phyloP scores from a whole-genome alignment of 2,329 filamentous ascomycete species.

The Diaporthe sp. region DNA sequence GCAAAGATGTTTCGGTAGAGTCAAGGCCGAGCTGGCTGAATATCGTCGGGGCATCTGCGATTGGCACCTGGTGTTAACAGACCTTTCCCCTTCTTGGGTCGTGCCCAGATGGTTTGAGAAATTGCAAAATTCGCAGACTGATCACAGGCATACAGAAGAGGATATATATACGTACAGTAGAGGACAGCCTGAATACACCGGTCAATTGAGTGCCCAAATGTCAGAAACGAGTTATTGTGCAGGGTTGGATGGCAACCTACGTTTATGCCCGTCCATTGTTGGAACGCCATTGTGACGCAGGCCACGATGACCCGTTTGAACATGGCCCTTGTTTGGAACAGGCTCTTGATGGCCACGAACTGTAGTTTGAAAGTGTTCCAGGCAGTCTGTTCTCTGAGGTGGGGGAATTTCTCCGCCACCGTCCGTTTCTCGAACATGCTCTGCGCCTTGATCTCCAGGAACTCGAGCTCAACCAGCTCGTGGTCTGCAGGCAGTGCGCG shows the following conservation, averaged over 20 bases:
- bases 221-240: conserved; percentile 43
- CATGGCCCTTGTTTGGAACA: conserved; percentile 77
- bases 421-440: conserved; percentile 82
- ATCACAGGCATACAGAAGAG: not conserved
- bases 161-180: not conserved
- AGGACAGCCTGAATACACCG: conserved; percentile 12
- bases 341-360: conserved; percentile 75
- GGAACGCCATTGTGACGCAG: conserved; percentile 74
- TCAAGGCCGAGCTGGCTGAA: conserved; percentile 76
- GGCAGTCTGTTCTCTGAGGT: conserved; percentile 70
- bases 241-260: conserved; percentile 51
- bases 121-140: no score
- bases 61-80: conserved; percentile 65
- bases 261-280: conserved; percentile 53
- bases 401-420: conserved; percentile 76
- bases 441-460: conserved; percentile 86
- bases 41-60: conserved; percentile 72
- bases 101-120: not conserved
- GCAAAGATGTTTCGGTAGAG: conserved; percentile 65
- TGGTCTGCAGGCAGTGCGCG: conserved; percentile 73
- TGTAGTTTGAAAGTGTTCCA: conserved; percentile 78
- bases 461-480: conserved; percentile 80
- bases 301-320: conserved; percentile 76
- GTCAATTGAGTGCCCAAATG: not conserved
- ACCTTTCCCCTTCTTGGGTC: not conserved